Evolutionary conservation across 1,139 yeast genomes (phyloP).

Genomic region (Saccharomyces pastorianus): DNA sequence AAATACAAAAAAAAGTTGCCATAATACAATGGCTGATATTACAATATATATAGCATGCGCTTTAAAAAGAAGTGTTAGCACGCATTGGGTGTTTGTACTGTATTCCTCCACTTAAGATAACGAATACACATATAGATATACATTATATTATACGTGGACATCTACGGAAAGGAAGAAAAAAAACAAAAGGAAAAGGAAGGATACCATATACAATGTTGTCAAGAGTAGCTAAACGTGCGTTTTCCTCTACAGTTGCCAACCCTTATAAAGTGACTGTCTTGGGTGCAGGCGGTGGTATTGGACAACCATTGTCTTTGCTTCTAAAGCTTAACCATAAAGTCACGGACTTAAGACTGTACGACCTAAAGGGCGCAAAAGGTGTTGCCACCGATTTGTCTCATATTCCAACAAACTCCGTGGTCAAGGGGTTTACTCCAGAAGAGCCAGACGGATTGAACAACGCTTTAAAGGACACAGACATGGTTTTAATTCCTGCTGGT

Average conservation of each 20-base stretch:
- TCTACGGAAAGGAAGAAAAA: background rate
- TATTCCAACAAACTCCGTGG: conserved; percentile 81
- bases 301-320: conserved; percentile 91
- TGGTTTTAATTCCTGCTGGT: conserved; percentile 96
- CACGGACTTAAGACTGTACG: conserved; percentile 78
- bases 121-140: background rate
- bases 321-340: conserved; percentile 83
- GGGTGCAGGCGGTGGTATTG: conserved; percentile 98
- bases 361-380: conserved; percentile 91
- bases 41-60: background rate
- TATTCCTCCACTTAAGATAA: background rate
- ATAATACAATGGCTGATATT: background rate
- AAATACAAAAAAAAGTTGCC: background rate
- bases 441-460: conserved; percentile 55
- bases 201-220: conserved; percentile 12
- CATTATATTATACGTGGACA: background rate
- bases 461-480: conserved; percentile 74
- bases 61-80: background rate
- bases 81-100: background rate
- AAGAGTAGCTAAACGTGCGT: conserved; percentile 49
- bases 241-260: conserved; percentile 55
- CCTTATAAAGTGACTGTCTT: conserved; percentile 82
- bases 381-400: conserved; percentile 95
- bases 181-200: background rate
- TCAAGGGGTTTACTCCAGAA: conserved; percentile 80